Percentiles rank a stretch among this genome's conserved stretches.
These are phyloP conservation scores for Trichosporon faecale DNA, from an alignment of 1,284 basidiomycete genomes.

Conservation along the genomic window DNA sequence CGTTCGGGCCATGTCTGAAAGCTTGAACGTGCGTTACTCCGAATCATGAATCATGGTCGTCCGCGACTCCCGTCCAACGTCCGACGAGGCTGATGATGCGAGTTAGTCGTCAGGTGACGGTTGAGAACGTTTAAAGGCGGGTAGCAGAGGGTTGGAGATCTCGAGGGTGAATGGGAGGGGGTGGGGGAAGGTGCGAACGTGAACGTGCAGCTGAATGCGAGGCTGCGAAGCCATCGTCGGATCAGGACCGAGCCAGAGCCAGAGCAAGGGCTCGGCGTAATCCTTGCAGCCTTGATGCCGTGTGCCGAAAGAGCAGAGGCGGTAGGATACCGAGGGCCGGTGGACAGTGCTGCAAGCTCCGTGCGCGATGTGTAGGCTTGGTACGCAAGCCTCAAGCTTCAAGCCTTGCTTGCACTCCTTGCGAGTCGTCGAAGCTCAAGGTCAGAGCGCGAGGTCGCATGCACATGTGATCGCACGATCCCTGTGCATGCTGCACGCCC, in stretches of 20 bases:
- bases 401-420: too few species aligned
- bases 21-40: too few species aligned
- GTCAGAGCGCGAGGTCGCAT: not conserved
- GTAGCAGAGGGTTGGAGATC: not conserved
- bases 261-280: constrained; percentile 1
- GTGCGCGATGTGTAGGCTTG: not conserved
- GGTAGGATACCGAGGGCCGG: not conserved
- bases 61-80: too few species aligned
- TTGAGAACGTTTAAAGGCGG: not conserved
- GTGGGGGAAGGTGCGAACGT: not conserved
- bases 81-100: too few species aligned
- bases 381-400: too few species aligned
- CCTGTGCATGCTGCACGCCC: not conserved
- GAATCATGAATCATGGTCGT: too few species aligned
- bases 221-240: not conserved
- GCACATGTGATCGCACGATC: constrained; percentile 8
- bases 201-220: not conserved
- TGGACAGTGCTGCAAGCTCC: not conserved
- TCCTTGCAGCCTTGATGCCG: not conserved
- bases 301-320: not conserved
- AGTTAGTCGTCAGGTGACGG: not conserved
- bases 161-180: not conserved
- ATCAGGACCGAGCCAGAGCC: not conserved
- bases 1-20: too few species aligned
- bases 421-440: not conserved